Conservation (phyloP, 305 asterid genomes). For the Ilex paraguariensis region DNA sequence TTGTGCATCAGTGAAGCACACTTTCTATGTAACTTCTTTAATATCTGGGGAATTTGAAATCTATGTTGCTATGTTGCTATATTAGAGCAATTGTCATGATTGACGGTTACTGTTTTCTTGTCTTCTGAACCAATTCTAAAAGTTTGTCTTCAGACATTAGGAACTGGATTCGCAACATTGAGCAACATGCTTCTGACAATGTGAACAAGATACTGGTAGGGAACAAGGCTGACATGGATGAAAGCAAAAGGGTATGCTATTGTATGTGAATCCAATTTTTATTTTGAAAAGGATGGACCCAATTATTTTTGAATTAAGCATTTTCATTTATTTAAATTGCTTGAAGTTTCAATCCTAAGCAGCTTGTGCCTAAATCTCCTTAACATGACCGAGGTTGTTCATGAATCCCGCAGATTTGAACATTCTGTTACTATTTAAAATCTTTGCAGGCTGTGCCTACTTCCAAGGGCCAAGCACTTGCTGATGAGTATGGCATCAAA, state of each 20-base stretch:
- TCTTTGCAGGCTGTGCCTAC: constrained; percentile 67
- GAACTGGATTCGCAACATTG: constrained; percentile 92
- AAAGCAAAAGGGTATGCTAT: constrained; percentile 71
- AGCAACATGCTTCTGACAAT: constrained; percentile 86
- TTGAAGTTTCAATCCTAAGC: not conserved
- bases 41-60: not conserved
- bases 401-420: not conserved
- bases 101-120: not conserved
- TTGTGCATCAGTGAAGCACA: not conserved
- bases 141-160: constrained; percentile 40
- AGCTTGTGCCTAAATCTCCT: too few species aligned
- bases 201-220: constrained; percentile 90
- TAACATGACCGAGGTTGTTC: too few species aligned
- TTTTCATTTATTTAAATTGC: not conserved
- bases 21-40: not conserved
- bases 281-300: too few species aligned
- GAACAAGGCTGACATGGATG: constrained; percentile 96
- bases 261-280: not conserved
- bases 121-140: not conserved
- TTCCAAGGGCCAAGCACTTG: constrained; percentile 89
- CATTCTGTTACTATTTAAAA: not conserved
- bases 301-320: too few species aligned
- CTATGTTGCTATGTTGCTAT: not conserved
- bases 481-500: constrained; percentile 91
- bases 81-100: not conserved